Percentiles rank a stretch among this genome's conserved stretches.
phyloP scores from a whole-genome alignment of 1,139 yeast species.

The Hemisphaericaspora lyxosophila region DNA sequence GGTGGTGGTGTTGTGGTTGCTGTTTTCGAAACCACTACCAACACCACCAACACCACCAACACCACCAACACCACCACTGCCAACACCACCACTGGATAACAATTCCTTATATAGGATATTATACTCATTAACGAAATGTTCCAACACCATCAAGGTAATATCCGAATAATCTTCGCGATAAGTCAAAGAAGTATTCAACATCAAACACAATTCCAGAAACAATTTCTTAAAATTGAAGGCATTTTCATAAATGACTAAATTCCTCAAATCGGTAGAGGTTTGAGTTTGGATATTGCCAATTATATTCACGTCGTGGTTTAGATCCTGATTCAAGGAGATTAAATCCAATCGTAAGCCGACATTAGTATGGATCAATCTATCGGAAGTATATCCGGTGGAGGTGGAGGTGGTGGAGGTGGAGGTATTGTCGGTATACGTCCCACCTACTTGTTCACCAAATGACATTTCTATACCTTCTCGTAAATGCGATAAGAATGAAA shows the following conservation, averaged over 20 bases:
- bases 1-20: no score
- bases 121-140: slow-evolving; percentile 33
- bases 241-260: slow-evolving; percentile 38
- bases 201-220: slow-evolving; percentile 50
- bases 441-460: slow-evolving; percentile 33
- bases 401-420: no score
- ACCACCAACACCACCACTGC: background rate
- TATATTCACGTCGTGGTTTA: slow-evolving; percentile 8
- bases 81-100: slow-evolving; percentile 21
- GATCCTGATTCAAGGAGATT: slow-evolving; percentile 18
- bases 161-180: slow-evolving; percentile 54
- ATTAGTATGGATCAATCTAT: slow-evolving; percentile 4
- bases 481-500: slow-evolving; percentile 63
- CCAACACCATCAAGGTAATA: slow-evolving; percentile 39
- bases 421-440: slow-evolving; percentile 14
- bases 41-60: background rate
- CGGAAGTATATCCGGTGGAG: slow-evolving; percentile 6
- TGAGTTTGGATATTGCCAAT: slow-evolving; percentile 1
- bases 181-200: slow-evolving; percentile 60
- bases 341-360: slow-evolving; percentile 23
- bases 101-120: slow-evolving; percentile 31
- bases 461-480: slow-evolving; percentile 50
- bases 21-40: no score
- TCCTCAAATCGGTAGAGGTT: background rate
- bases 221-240: slow-evolving; percentile 56